Evolutionary conservation across 192 early-diverging fungal species (phyloP), one percentile per base, ranked within the genome.

Genomic region (Dispira parvispora): DNA sequence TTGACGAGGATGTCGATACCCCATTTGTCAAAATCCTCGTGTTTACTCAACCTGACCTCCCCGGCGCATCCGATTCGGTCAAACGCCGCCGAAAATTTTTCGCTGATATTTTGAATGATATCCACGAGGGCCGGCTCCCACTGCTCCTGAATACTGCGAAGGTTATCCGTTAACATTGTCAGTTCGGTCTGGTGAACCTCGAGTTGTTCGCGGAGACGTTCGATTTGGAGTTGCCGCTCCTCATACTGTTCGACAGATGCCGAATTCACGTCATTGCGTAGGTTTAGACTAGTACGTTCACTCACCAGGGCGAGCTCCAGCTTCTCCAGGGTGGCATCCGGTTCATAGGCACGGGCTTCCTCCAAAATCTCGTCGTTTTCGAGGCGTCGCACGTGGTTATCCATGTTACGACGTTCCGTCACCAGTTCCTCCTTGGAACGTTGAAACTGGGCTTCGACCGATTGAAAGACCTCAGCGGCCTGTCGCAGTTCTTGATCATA

Each of bases 1-100:
- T 91, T 90, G 57, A 99, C 96, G 8, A 82, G 71, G 62, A 98
- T 96, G 62, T 99, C 88, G 52, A 97, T 84, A 13, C 91, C 90
- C 92, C 94, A 99, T 67, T 85, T 79, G 61, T 83, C 84, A 71
- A 83, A 99, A 65, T 93, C 88, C 45, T 90, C 89, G 61, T 82
- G 79, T 61, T 77, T 74, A 50, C 75, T 72, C 3, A 87, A 61
- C 42, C 69, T 68, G 3, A 92, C 83, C 67, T 90, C 85, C 18
- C 87, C 89, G 21, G 80, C 82, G 67, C 76, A 78, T 42, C 62
- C 69, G 50, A 78, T 83, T 72, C 78, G 71, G 38, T 84, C 76
- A 67, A 98, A 90, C 46, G 87, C 82, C 3, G 67, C 67, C 3
- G 80, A 75, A 64, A 95, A 95, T 20, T 76, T 73, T 32, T 64